Conservation (phyloP, 2,329 filamentous ascomycete species). For the Neoscytalidium dimidiatum region DNA sequence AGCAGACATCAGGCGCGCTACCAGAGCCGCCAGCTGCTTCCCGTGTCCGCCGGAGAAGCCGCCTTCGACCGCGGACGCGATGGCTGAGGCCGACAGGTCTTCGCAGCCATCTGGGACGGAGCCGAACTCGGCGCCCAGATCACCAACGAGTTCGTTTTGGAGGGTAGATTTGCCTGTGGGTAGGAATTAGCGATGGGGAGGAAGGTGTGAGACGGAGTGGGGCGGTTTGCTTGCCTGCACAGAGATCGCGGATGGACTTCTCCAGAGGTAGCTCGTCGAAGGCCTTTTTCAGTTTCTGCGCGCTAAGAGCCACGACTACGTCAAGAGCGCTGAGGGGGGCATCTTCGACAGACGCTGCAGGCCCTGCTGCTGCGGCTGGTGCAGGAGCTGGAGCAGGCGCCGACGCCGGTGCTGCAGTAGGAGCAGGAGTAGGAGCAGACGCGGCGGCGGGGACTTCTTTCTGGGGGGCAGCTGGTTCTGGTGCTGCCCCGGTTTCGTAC, state of each 20-base stretch:
- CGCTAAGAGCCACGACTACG: not conserved
- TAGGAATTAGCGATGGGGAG: not conserved
- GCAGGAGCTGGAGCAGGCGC: not conserved
- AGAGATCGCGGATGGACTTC: conserved; percentile 17
- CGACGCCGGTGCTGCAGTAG: not conserved
- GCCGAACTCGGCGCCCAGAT: conserved; percentile 9
- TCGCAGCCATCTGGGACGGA: conserved; percentile 2
- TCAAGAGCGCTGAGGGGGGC: not conserved
- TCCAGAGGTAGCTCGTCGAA: conserved; percentile 14
- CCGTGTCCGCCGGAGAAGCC: not conserved
- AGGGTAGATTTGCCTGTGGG: conserved; percentile 18
- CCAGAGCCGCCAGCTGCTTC: conserved; percentile 1
- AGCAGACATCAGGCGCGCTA: not conserved
- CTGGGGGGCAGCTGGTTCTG: not conserved
- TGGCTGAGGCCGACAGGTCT: not conserved
- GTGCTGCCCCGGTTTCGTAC: not conserved
- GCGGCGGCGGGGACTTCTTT: not conserved
- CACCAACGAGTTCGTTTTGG: conserved; percentile 20
- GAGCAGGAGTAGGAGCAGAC: not conserved
- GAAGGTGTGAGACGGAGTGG: not conserved
- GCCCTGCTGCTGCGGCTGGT: not conserved
- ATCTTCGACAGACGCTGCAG: not conserved
- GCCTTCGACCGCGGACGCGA: not conserved
- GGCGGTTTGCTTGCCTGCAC: not conserved
- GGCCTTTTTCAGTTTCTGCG: conserved; percentile 1